These are phyloP conservation scores for Vicia villosa DNA, from an alignment of 306 rosid species.

Conservation along the genomic window DNA sequence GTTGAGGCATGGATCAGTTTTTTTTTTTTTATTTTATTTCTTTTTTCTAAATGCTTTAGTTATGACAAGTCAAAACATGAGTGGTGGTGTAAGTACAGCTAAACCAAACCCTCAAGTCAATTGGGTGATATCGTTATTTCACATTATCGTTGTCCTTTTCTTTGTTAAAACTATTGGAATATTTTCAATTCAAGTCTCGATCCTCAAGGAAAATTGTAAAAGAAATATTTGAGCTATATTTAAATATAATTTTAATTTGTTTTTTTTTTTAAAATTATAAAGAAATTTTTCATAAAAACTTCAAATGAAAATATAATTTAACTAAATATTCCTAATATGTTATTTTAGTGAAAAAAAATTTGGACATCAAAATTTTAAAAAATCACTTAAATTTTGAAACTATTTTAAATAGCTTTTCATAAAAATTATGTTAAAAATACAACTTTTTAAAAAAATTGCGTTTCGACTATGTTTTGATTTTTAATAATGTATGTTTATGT, in stretches of 20 bases:
- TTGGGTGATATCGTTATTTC: neutral
- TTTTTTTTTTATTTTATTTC: neutral
- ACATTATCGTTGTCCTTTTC: neutral
- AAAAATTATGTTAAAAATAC: no score
- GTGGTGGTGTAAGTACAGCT: constrained; percentile 48
- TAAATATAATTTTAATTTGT: neutral
- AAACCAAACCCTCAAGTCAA: constrained; percentile 38
- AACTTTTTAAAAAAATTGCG: no score
- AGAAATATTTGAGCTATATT: constrained; percentile 6
- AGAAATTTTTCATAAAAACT: no score
- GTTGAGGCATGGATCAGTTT: constrained; percentile 40
- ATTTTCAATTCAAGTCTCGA: neutral
- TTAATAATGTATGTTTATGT: no score
- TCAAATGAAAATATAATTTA: no score
- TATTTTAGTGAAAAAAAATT: no score
- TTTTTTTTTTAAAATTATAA: neutral
- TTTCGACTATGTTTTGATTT: no score
- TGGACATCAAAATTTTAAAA: no score
- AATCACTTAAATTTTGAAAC: no score
- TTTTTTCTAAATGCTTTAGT: constrained; percentile 17
- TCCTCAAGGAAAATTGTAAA: neutral
- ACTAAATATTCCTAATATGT: no score
- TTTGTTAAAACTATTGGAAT: neutral
- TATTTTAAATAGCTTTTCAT: no score
- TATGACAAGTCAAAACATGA: constrained; percentile 17